Evolutionary conservation across 2,329 filamentous ascomycete species (phyloP).

Genomic region (Venturia nashicola): DNA sequence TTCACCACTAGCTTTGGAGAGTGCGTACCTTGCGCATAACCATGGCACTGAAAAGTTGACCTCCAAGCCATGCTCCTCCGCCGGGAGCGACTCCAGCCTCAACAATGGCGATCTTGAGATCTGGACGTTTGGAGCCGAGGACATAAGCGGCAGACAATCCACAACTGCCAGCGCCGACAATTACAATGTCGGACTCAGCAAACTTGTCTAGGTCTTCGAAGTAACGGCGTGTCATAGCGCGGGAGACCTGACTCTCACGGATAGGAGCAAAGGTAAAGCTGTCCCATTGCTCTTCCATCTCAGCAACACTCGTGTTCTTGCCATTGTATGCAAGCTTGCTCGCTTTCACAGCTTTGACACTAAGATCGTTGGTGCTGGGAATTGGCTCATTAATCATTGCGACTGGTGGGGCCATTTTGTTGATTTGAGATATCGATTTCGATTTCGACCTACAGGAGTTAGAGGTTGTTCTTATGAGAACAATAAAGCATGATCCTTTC

Average conservation of each 20-base stretch:
- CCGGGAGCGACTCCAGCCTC: conserved; percentile 77
- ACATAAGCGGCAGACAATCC: conserved; percentile 77
- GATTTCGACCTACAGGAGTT: background rate
- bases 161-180: conserved; percentile 81
- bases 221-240: conserved; percentile 89
- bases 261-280: conserved; percentile 72
- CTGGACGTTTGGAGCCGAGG: conserved; percentile 69
- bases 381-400: conserved; percentile 45
- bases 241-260: conserved; percentile 82
- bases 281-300: conserved; percentile 54
- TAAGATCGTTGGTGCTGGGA: conserved; percentile 14
- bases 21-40: conserved; percentile 59
- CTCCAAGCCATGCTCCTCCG: conserved; percentile 84
- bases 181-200: conserved; percentile 88
- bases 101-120: conserved; percentile 83
- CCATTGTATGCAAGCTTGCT: conserved; percentile 23
- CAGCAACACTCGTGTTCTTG: conserved; percentile 23
- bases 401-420: conserved; percentile 65
- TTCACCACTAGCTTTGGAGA: background rate
- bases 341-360: background rate
- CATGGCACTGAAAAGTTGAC: conserved; percentile 92
- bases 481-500: conserved; percentile 91
- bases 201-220: conserved; percentile 80
- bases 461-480: conserved; percentile 19
- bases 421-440: conserved; percentile 11